Conservation (phyloP, 345 rosid species). For the Orychophragmus violaceus region DNA sequence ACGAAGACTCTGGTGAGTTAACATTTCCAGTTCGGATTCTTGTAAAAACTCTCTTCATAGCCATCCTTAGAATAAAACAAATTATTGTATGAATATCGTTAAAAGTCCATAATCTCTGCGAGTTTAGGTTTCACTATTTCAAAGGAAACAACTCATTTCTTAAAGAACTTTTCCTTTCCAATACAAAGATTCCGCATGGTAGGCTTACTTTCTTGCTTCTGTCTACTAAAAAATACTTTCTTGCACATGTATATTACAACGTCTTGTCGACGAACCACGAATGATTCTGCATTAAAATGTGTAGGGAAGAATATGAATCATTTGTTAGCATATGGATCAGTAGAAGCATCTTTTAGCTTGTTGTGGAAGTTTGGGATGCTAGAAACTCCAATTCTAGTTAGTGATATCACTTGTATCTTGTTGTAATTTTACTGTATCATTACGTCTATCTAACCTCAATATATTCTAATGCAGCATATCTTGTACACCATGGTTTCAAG, state of each 20-base stretch:
- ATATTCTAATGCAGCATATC: slow-evolving; percentile 65
- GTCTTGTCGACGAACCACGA: neutral
- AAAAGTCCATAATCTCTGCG: slow-evolving; percentile 34
- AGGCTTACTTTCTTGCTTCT: slow-evolving; percentile 7
- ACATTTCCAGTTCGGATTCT: neutral
- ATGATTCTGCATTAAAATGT: slow-evolving; percentile 1
- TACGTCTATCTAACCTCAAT: slow-evolving; percentile 23
- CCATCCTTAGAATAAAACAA: neutral
- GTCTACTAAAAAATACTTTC: neutral
- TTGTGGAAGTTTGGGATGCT: slow-evolving; percentile 88
- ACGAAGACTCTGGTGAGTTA: slow-evolving; percentile 59
- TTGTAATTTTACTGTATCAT: neutral
- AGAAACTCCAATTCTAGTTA: slow-evolving; percentile 73
- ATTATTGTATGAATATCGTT: neutral
- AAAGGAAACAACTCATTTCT: slow-evolving; percentile 68
- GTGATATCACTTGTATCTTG: neutral
- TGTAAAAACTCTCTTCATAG: neutral
- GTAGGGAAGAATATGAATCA: slow-evolving; percentile 83
- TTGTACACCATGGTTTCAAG: slow-evolving; percentile 51
- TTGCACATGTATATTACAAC: neutral
- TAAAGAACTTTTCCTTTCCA: slow-evolving; percentile 46
- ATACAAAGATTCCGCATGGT: slow-evolving; percentile 65
- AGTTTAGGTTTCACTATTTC: slow-evolving; percentile 73
- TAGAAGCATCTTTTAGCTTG: slow-evolving; percentile 82
- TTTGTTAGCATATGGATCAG: slow-evolving; percentile 92